Evolutionary conservation across 805 yeast genomes (phyloP), one percentile per base, ranked within the genome.

Genomic region (Tetrapisispora phaffii): DNA sequence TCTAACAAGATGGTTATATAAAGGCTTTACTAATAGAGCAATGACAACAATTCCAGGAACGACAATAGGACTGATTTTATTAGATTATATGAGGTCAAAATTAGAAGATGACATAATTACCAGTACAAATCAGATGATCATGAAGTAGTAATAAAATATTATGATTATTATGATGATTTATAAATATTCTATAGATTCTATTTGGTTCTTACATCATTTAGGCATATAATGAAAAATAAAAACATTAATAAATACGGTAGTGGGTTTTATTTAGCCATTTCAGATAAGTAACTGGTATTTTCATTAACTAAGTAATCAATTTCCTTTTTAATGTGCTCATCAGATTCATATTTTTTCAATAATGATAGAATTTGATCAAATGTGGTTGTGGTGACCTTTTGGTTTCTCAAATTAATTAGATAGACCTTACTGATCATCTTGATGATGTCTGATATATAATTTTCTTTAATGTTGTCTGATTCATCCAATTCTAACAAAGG

Each of bases 1-100:
- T 17, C 39, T 50, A 80, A 58, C 73, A 32, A 72, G 72, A 22
- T 79, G 89, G 76, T 72, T 80, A 9, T 90, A 88, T 58, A 80
- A 79, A 50, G 97, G 97, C 0, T 86, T 85, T 58, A 68, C 73
- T 7, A 68, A 81, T 46, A 82, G 82, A 49, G 82, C 95, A 0
- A 56, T 85, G 40, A 74, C 86, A 0, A 78, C 85, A 1, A 76
- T 89, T 37, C 97, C 97, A 1, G 86, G 95, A 2, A 85, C 96
- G 1, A 83, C 94, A 35, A 76, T 87, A 35, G 96, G 96, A 0
- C 68, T 90, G 33, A 67, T 90, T 40, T 86, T 86, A 15, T 78
- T 90, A 62, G 97, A 90, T 62, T 80, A 85, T 19, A 73, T 85
- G 73, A 71, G 97, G 59, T 69, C 56, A 12, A 63, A 57, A 34